Evolutionary conservation across 1,284 basidiomycete genomes (phyloP), one percentile per base, ranked within the genome.

Genomic region (Cryptococcus maquisensis): DNA sequence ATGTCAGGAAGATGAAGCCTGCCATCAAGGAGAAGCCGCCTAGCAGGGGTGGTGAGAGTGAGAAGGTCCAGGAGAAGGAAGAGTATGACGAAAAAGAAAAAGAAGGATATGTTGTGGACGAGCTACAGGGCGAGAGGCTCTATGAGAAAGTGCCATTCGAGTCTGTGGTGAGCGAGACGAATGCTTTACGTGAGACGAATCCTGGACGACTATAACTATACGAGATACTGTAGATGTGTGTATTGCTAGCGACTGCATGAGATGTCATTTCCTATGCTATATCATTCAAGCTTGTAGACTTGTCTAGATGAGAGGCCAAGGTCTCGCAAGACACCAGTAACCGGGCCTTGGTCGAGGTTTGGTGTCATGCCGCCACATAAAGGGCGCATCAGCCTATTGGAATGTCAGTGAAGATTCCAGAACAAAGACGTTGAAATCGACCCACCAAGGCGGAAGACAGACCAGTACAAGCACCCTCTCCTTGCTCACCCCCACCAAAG

Each of bases 261-360:
- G 2, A 32, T 1, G 3, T 32, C 28, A 28, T 32, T n/a, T n/a
- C n/a, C n/a, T 6, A 32, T 32, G 28, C 28, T 32, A 32, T 32
- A 32, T 32, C 56, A 74, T 42, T 72, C 72, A 20, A 74, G 59
- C 57, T 74, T 74, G 59, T 60, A 66, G 3, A 74, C 73, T 49
- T 74, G 60, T 15, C 61, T 43, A 21, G 48, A 44, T 2, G 46
- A 42, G n/a, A 74, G 55, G 18, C 73, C 73, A n/a, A 74, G 43
- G 2, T 73, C 66, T 12, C 46, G 55, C 20, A 74, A 55, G 13
- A 65, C 18, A 16, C 73, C 73, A 1, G 64, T 67, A 0, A 74
- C 46, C 12, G 65, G 65, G 2, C 73, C 73, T 59, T 74, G 73
- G 28, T 66, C 48, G 8, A 74, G 62, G 9, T 60, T 68, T 2